Base-by-base conservation (phyloP, 352 stramenopile species). In the Pythium volutum region DNA sequence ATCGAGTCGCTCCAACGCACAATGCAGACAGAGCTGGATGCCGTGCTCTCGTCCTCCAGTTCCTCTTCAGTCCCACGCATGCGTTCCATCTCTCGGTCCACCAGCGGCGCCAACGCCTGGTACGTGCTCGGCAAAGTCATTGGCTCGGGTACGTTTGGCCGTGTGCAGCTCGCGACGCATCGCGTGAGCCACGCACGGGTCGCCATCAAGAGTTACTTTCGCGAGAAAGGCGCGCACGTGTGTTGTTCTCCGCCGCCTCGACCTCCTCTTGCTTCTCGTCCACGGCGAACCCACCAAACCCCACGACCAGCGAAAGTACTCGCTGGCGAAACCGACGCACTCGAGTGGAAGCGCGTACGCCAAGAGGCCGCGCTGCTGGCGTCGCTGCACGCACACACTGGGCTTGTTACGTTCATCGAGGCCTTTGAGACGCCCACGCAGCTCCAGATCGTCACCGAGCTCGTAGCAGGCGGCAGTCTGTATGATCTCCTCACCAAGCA, bases 171-270 rank as follows among this genome's bases (percentile, higher is more conserved):
- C 15, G 81, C 66, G 22, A 66, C 47, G 8, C 79, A 91, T 25
- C 71, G 77, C 10, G 42, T 88, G 18, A 83, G 64, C 49, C 59
- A 49, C 10, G 71, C 68, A 1, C 43, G 49, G 4, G 81, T 91
- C 6, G 79, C 79, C 11, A 79, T 91, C 55, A 91, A 91, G 65
- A 86, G 70, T 31, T 91, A 91, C 66, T 62, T 60, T 10, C 70
- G 79, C 39, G 69, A 78, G 14, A 59, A 71, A 39, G 66, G 66
- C n/a, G 65, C 71, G 11, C 55, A 41, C 16, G 67, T 71, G 16
- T 89, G 79, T 22, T 75, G 68, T 18, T 29, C 64, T 14, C 55
- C 64, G 7, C 43, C 42, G 1, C 10, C 42, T 33, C n/a, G n/a
- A n/a, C n/a, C n/a, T n/a, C n/a, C n/a, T n/a, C n/a, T n/a, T n/a